phyloP scores from a whole-genome alignment of 1,284 basidiomycete species.

The Rhodotorula sp. region DNA sequence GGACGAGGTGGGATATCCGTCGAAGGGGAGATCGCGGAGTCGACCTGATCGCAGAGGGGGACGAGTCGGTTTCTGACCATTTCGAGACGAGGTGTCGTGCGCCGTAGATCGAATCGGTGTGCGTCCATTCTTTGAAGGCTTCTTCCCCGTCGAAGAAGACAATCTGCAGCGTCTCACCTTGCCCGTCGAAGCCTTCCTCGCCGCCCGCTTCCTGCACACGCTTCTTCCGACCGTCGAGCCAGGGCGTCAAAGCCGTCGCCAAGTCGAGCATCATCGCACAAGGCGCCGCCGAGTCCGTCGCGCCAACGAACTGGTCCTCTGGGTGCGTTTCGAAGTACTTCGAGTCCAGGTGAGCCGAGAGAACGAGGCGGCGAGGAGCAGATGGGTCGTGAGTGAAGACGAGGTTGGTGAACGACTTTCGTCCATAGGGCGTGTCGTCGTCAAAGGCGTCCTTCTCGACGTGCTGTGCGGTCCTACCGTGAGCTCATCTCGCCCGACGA shows the following conservation, averaged over 20 bases:
- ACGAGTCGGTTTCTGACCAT: slow-evolving; percentile 57
- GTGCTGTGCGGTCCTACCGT: slow-evolving; percentile 13
- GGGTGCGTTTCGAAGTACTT: slow-evolving; percentile 74
- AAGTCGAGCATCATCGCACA: slow-evolving; percentile 91
- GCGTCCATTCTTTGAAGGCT: slow-evolving; percentile 87
- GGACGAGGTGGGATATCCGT: slow-evolving; percentile 80
- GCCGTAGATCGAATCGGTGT: slow-evolving; percentile 88
- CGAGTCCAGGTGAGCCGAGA: slow-evolving; percentile 93
- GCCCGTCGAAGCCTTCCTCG: slow-evolving; percentile 52
- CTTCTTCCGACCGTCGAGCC: slow-evolving; percentile 64
- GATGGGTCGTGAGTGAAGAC: slow-evolving; percentile 88
- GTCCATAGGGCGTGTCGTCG: slow-evolving; percentile 77
- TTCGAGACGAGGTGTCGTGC: slow-evolving; percentile 81
- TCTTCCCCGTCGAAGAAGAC: slow-evolving; percentile 99
- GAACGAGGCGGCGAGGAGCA: slow-evolving; percentile 76
- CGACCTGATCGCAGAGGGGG: slow-evolving; percentile 58
- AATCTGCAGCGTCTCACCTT: slow-evolving; percentile 83
- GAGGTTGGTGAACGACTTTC: slow-evolving; percentile 79
- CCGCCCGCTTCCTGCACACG: slow-evolving; percentile 54
- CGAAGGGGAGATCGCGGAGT: slow-evolving; percentile 60
- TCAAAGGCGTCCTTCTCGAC: slow-evolving; percentile 63
- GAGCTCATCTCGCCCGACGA: not conserved
- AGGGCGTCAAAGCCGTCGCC: slow-evolving; percentile 71
- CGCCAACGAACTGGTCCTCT: slow-evolving; percentile 87
- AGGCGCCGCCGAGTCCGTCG: slow-evolving; percentile 94